A percentile compares a stretch with the other conserved stretches of the same genome.
These are phyloP conservation scores for Eucalyptus cladocalyx DNA, from an alignment of 345 rosid genomes.

Conservation along the genomic window DNA sequence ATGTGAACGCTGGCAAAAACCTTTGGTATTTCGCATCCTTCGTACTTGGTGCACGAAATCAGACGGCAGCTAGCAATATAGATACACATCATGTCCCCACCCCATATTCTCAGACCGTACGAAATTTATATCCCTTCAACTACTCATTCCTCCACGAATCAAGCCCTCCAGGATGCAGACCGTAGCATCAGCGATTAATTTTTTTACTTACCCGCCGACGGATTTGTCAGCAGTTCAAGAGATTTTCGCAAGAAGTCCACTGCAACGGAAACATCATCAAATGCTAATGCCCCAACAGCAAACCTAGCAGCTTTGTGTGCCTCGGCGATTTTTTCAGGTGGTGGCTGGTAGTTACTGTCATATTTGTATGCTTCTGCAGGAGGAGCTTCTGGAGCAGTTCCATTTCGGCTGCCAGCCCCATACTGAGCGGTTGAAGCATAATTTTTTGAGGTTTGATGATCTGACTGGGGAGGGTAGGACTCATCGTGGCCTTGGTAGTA, in stretches of 20 bases:
- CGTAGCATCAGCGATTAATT: neutral
- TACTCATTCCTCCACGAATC: neutral
- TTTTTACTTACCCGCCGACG: conserved; percentile 19
- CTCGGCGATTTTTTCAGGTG: conserved; percentile 77
- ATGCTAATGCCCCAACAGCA: conserved; percentile 95
- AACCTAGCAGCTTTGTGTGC: conserved; percentile 98
- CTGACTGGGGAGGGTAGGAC: conserved; percentile 38
- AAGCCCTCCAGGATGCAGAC: neutral
- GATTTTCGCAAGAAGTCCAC: conserved; percentile 73
- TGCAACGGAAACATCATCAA: conserved; percentile 83
- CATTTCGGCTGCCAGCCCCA: conserved; percentile 34
- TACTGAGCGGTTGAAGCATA: conserved; percentile 38
- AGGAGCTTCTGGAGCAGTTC: conserved; percentile 30
- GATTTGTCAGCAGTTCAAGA: conserved; percentile 76
- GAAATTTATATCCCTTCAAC: neutral
- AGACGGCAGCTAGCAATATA: neutral
- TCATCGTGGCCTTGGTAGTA: conserved; percentile 65
- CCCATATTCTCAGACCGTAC: neutral
- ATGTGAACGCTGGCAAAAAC: neutral
- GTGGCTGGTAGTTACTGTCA: conserved; percentile 79
- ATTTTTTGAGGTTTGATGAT: conserved; percentile 48
- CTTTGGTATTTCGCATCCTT: neutral
- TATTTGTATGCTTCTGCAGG: conserved; percentile 40
- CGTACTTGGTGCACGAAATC: neutral
- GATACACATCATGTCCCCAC: neutral